Percentiles rank a stretch among this genome's conserved stretches.
Evolutionary conservation across 108 stramenopile species (phyloP).

Genomic region (Seminavis robusta): DNA sequence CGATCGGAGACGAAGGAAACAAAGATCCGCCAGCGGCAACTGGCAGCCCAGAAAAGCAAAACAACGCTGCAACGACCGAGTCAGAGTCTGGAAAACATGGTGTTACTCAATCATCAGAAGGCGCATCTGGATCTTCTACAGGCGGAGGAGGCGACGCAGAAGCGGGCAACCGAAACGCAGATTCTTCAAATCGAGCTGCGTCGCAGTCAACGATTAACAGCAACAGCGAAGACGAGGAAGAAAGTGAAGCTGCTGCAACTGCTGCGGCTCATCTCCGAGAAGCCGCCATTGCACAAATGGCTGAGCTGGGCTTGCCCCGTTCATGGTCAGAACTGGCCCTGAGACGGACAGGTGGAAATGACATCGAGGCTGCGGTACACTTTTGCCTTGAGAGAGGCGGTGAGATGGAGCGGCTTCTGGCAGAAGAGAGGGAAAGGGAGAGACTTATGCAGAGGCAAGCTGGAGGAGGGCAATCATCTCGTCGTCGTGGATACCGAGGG

Average conservation of each 20-base stretch:
- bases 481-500: slow-evolving; percentile 38
- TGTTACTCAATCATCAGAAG: too few species aligned
- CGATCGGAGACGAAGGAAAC: too few species aligned
- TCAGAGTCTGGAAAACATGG: too few species aligned
- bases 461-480: slow-evolving; percentile 21
- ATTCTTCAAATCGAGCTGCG: slow-evolving; percentile 4
- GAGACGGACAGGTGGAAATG: slow-evolving; percentile 77
- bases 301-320: slow-evolving; percentile 80
- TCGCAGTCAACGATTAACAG: slow-evolving; percentile 27
- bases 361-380: slow-evolving; percentile 93
- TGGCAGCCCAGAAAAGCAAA: too few species aligned
- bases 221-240: slow-evolving; percentile 47
- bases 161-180: too few species aligned
- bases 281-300: slow-evolving; percentile 86
- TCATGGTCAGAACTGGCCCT: slow-evolving; percentile 88
- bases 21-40: too few species aligned
- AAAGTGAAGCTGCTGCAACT: slow-evolving; percentile 46
- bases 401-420: slow-evolving; percentile 92
- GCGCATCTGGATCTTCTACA: too few species aligned
- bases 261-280: slow-evolving; percentile 69
- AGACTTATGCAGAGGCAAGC: slow-evolving; percentile 21
- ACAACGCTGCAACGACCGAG: too few species aligned
- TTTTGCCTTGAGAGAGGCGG: slow-evolving; percentile 92
- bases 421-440: slow-evolving; percentile 59
- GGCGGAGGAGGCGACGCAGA: too few species aligned